Evolutionary conservation across 2,329 filamentous ascomycete genomes (phyloP), one percentile per base, ranked within the genome.

Genomic region (Colletotrichum chrysophilum): DNA sequence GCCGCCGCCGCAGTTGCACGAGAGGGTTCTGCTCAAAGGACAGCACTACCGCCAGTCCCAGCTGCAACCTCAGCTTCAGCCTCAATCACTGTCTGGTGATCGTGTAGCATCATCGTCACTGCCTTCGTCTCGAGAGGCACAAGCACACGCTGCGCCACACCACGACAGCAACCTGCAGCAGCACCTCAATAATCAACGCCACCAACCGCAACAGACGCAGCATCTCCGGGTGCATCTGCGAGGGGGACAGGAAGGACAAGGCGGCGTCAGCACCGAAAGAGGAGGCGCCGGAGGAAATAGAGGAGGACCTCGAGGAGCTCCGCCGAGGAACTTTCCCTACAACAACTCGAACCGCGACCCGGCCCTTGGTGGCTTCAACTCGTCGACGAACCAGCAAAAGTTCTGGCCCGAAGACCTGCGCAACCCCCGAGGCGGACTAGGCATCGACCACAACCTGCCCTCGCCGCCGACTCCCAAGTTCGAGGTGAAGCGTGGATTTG

Each of bases 1-100:
- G 69, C 73, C 73, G 43, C 73, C 73, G n/a, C 73, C 69, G 8
- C 73, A 75, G 64, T 34, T 75, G 16, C 64, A 67, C 73, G 73
- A 75, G 56, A 72, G 73, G 64, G 64, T 28, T 34, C 56, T 75
- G 10, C 69, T 75, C 52, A 67, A 56, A 30, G 32, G 58, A 5
- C 68, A 71, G 21, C 61, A 66, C 5, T 58, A 71, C 38, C 68
- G 38, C 21, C 72, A 56, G 30, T 43, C 62, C n/a, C 38, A 52
- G 13, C 32, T 52, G 32, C 43, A 24, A 7, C 14, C 21, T 16
- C 66, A 24, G 32, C 26, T 24, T 7, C 52, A 38, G 30, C n/a
- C 43, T 67, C 28, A 12, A n/a, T 66, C 28, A 18, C 26, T 30
- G 30, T 36, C 28, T 62, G 28, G 58, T 30, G 16, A 30, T 61